Conservation (phyloP, 2,329 filamentous ascomycete genomes). For the Colletotrichum eremochloae region DNA sequence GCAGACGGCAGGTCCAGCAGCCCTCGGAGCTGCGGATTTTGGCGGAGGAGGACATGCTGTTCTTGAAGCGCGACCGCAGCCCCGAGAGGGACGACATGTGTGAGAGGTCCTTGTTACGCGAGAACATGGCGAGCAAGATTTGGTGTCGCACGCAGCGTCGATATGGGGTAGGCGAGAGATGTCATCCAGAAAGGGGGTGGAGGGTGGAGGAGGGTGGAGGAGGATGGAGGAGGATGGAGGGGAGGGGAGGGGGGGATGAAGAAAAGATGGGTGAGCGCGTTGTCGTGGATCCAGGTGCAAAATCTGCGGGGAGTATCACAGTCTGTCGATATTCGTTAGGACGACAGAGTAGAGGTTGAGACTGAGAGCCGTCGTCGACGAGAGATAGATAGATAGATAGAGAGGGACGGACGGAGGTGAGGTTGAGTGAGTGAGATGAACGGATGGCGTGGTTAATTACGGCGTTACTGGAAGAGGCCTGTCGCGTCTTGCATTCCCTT, state of each 20-base stretch:
- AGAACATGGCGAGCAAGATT: conserved; percentile 27
- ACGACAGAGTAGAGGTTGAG: neutral
- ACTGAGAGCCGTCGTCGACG: neutral
- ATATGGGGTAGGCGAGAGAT: neutral
- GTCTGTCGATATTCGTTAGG: neutral
- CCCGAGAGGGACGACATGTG: conserved; percentile 22
- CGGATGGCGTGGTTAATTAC: neutral
- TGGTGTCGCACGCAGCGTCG: neutral
- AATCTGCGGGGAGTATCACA: neutral
- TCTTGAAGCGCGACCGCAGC: conserved; percentile 35
- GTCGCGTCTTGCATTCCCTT: neutral
- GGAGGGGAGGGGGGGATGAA: neutral
- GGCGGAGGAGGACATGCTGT: conserved; percentile 36
- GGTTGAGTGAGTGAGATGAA: neutral
- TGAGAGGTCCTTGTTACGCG: conserved; percentile 29
- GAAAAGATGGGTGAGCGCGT: neutral
- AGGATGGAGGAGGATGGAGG: neutral
- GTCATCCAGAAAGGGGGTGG: conserved; percentile 8
- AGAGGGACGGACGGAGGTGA: neutral
- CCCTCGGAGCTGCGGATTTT: conserved; percentile 60
- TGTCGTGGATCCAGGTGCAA: neutral
- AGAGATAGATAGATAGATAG: neutral
- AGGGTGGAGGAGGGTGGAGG: neutral
- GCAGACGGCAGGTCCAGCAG: conserved; percentile 73
- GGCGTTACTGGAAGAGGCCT: neutral